Percentiles rank a stretch among this genome's conserved stretches.
Evolutionary conservation across 768 basidiomycete genomes (phyloP).

Genomic region (Coprinellus micaceus): DNA sequence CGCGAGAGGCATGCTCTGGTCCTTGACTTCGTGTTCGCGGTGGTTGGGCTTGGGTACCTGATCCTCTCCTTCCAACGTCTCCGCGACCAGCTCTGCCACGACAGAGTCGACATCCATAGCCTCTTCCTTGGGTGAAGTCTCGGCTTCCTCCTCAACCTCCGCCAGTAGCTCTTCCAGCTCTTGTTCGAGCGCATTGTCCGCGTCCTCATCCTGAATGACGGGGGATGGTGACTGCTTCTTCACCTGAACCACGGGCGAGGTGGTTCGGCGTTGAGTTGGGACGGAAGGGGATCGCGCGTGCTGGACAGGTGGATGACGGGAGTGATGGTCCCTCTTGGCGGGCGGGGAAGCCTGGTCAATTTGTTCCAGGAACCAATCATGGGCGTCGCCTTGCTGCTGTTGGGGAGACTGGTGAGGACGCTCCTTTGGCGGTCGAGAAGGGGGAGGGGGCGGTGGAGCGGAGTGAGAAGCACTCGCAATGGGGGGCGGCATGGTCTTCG

Average conservation of each 20-base stretch:
- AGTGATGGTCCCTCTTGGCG: slow-evolving; percentile 10
- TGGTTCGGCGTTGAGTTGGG: slow-evolving; percentile 24
- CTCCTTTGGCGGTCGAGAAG: background rate
- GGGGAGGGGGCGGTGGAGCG: background rate
- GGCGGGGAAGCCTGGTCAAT: slow-evolving; percentile 39
- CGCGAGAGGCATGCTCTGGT: slow-evolving; percentile 28
- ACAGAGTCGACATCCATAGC: slow-evolving; percentile 40
- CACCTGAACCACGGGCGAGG: slow-evolving; percentile 13
- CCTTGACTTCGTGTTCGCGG: slow-evolving; percentile 11
- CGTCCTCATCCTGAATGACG: slow-evolving; percentile 26
- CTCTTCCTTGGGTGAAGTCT: slow-evolving; percentile 29
- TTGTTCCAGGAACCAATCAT: slow-evolving; percentile 61
- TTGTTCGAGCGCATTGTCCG: slow-evolving; percentile 40
- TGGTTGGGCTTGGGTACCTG: slow-evolving; percentile 3
- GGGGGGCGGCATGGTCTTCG: background rate
- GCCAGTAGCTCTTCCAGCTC: slow-evolving; percentile 41
- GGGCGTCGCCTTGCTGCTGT: slow-evolving; percentile 43
- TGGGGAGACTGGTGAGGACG: slow-evolving; percentile 20
- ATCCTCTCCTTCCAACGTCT: slow-evolving; percentile 31
- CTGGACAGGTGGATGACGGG: slow-evolving; percentile 20
- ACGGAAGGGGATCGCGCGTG: slow-evolving; percentile 26
- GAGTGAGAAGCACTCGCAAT: background rate
- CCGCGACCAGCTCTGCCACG: slow-evolving; percentile 41
- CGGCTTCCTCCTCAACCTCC: no score
- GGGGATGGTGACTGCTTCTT: slow-evolving; percentile 12